Base-by-base conservation (phyloP, 1,139 yeast genomes). In the Kurtzmaniella quercitrusa region DNA sequence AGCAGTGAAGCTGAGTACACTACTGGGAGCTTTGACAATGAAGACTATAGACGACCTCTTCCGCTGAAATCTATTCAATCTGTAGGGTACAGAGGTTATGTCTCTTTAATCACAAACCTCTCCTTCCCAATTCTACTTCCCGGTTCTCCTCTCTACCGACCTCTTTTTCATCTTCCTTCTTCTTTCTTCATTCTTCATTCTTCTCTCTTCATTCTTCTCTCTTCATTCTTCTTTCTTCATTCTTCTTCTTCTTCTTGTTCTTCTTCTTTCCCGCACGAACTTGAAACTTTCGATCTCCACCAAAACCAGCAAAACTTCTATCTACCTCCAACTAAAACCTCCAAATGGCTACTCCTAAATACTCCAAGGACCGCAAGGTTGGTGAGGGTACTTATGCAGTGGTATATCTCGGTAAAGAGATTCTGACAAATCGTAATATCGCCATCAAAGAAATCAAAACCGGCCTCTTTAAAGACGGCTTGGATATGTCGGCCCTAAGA, bases 351-450 rank as follows among this genome's bases (percentile, higher is more conserved):
- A 37, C 17, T 4, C 42, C 37, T 34, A 60, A 59, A 43, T 73
- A 73, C 53, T 62, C 75, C 34, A 73, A 72, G 63, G 95, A 88
- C 48, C 81, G 79, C 53, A 91, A 91, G 61, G 97, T 93, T 23
- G 98, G 98, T 59, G 99, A 94, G 68, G 99, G 99, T 66, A 94
- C 99, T 1, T 94, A 93, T 71, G 99, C 98, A 39, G 95, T 91
- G 46, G 99, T 94, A 2, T 93, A 86, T 58, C 73, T 93, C 15
- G 98, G 96, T 1, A 77, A 75, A 46, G 84, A 82, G 53, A 55
- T 76, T 19, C 65, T 79, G 34, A 73, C 82, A 10, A 66, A 70
- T 15, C 66, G 93, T 43, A 73, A 75, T 45, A 84, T 93, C 33
- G 99, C 99, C 53, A 85, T 94, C 51, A 94, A 94, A 59, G 96